These are phyloP conservation scores for Chaetothyriales sp. DNA, from an alignment of 2,329 filamentous ascomycete species.

Conservation along the genomic window DNA sequence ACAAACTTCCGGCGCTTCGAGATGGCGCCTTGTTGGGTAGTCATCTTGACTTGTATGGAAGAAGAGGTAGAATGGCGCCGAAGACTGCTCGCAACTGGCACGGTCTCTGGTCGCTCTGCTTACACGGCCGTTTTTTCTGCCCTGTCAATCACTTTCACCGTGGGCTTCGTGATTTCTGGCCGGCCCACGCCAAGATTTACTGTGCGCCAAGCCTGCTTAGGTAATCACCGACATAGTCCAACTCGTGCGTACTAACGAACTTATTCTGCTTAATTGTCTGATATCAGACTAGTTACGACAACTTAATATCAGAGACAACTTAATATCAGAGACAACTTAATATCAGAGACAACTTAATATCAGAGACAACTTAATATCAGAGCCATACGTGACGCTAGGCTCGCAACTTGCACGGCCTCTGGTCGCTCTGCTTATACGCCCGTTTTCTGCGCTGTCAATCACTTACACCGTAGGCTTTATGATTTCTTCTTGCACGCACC, in stretches of 20 bases:
- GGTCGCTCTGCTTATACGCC: not conserved
- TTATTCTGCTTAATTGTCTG: no score
- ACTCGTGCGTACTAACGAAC: no score
- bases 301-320: no score
- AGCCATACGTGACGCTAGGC: not conserved
- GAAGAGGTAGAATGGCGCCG: not conserved
- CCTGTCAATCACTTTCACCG: not conserved
- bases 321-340: no score
- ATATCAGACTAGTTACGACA: no score
- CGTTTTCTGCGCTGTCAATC: not conserved
- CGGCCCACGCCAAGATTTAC: not conserved
- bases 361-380: no score
- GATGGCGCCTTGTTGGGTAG: constrained; percentile 38
- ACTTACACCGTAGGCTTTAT: not conserved
- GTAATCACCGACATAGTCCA: not conserved
- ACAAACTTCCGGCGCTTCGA: constrained; percentile 58
- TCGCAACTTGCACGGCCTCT: not conserved
- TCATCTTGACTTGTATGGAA: constrained; percentile 24
- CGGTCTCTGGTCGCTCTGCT: not conserved
- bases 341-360: no score
- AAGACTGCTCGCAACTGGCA: not conserved
- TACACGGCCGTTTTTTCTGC: not conserved
- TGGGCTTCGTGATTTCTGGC: not conserved
- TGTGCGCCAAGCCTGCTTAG: not conserved
- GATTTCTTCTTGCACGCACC: not conserved